These are phyloP conservation scores for Botrytis sinoallii DNA, from an alignment of 2,329 filamentous ascomycete genomes.

Conservation along the genomic window DNA sequence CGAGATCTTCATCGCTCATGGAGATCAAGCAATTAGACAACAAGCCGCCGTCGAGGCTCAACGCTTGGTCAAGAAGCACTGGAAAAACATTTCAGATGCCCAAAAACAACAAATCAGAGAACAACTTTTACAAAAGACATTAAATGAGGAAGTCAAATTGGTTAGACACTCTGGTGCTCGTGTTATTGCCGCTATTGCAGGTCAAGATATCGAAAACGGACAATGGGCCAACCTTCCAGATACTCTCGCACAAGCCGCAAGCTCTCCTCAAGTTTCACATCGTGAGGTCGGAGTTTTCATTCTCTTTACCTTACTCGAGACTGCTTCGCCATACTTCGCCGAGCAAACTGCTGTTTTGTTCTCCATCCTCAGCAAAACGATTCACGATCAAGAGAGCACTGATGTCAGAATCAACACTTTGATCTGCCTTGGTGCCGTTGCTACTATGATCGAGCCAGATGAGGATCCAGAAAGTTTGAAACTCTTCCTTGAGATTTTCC, in stretches of 20 bases:
- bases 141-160: slow-evolving; percentile 73
- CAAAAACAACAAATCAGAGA: slow-evolving; percentile 80
- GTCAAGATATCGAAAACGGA: slow-evolving; percentile 80
- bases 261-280: slow-evolving; percentile 69
- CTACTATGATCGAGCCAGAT: slow-evolving; percentile 83
- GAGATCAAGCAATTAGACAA: slow-evolving; percentile 64
- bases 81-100: slow-evolving; percentile 67
- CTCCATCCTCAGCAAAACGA: slow-evolving; percentile 78
- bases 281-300: slow-evolving; percentile 92
- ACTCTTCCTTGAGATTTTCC: slow-evolving; percentile 76
- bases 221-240: slow-evolving; percentile 81
- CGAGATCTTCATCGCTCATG: slow-evolving; percentile 80
- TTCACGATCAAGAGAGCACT: slow-evolving; percentile 83
- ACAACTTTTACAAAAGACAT: slow-evolving; percentile 77
- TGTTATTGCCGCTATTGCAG: slow-evolving; percentile 82
- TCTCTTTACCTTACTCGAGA: slow-evolving; percentile 86
- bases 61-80: slow-evolving; percentile 81
- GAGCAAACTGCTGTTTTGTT: slow-evolving; percentile 80
- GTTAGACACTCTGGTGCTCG: slow-evolving; percentile 85
- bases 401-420: slow-evolving; percentile 95
- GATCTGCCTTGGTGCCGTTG: slow-evolving; percentile 81
- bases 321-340: slow-evolving; percentile 77
- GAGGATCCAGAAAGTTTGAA: slow-evolving; percentile 73
- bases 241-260: slow-evolving; percentile 75
- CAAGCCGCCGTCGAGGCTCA: slow-evolving; percentile 87